Evolutionary conservation across 2,329 filamentous ascomycete genomes (phyloP).

Genomic region (Diplodia scrobiculata): DNA sequence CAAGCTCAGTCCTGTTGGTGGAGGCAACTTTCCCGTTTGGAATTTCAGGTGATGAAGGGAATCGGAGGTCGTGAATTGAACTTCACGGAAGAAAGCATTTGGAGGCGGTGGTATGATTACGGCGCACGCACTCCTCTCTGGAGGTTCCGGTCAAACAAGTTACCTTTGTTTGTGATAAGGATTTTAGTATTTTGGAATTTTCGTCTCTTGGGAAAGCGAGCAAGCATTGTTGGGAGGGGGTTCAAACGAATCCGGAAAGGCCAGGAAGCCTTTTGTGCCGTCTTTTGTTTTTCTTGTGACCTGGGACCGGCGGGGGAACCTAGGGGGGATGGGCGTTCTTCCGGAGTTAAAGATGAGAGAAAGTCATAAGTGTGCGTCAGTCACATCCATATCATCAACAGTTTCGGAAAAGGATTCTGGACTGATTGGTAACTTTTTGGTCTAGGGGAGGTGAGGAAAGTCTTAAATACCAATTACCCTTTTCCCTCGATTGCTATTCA

Average conservation of each 20-base stretch:
- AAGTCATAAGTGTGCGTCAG: not conserved
- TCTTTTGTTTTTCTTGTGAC: not conserved
- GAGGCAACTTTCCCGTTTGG: slow-evolving; percentile 45
- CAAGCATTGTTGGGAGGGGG: not conserved
- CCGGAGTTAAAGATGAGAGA: not conserved
- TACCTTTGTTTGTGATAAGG: not conserved
- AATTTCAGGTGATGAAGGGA: slow-evolving; percentile 41
- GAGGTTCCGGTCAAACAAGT: not conserved
- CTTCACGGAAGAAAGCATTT: slow-evolving; percentile 49
- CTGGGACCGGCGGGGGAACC: not conserved
- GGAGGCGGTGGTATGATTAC: not conserved
- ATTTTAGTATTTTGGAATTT: not conserved
- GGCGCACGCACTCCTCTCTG: not conserved
- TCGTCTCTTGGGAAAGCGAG: not conserved
- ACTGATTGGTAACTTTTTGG: not conserved
- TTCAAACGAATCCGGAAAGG: not conserved
- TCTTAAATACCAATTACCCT: not conserved
- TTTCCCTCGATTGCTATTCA: not conserved
- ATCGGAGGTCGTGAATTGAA: slow-evolving; percentile 65
- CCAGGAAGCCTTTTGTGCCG: not conserved
- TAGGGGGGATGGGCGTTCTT: not conserved
- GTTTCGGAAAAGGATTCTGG: not conserved
- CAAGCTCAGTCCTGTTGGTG: slow-evolving; percentile 45
- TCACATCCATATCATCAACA: not conserved
- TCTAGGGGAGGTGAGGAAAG: not conserved